Evolutionary conservation across 2,329 filamentous ascomycete species (phyloP).

Genomic region (Trichoderma lentiforme): DNA sequence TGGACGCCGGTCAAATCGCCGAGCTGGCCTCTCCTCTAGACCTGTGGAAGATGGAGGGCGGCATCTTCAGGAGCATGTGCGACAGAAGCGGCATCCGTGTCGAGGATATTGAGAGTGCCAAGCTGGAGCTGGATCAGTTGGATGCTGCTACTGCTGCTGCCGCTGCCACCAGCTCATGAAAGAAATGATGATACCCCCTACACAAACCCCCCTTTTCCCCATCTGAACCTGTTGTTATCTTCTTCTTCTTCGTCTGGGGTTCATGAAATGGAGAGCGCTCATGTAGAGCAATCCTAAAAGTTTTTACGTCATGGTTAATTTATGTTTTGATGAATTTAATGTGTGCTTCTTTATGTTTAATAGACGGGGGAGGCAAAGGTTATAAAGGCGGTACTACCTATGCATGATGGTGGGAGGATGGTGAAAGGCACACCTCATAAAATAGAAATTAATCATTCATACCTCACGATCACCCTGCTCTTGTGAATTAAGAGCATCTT

Average conservation of each 20-base stretch:
- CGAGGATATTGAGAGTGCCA: constrained; percentile 51
- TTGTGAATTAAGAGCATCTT: background rate
- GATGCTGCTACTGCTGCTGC: background rate
- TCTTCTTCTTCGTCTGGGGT: background rate
- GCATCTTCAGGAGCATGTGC: constrained; percentile 88
- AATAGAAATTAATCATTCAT: constrained; percentile 1
- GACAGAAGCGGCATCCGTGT: constrained; percentile 73
- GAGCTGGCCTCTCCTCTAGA: constrained; percentile 76
- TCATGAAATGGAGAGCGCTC: background rate
- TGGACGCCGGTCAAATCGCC: constrained; percentile 84
- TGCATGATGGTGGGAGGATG: background rate
- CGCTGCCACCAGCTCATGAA: background rate
- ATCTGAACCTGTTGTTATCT: background rate
- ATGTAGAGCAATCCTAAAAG: background rate
- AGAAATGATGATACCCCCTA: background rate
- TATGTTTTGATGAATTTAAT: background rate
- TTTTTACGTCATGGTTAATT: background rate
- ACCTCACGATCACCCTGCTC: background rate
- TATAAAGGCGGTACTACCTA: background rate
- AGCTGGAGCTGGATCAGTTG: constrained; percentile 31
- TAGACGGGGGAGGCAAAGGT: background rate
- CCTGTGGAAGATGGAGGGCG: constrained; percentile 64
- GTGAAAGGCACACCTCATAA: background rate
- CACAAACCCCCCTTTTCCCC: background rate
- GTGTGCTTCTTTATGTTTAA: background rate